These are phyloP conservation scores for Stagonosporopsis tanaceti DNA, from an alignment of 2,329 filamentous ascomycete genomes.

Conservation along the genomic window DNA sequence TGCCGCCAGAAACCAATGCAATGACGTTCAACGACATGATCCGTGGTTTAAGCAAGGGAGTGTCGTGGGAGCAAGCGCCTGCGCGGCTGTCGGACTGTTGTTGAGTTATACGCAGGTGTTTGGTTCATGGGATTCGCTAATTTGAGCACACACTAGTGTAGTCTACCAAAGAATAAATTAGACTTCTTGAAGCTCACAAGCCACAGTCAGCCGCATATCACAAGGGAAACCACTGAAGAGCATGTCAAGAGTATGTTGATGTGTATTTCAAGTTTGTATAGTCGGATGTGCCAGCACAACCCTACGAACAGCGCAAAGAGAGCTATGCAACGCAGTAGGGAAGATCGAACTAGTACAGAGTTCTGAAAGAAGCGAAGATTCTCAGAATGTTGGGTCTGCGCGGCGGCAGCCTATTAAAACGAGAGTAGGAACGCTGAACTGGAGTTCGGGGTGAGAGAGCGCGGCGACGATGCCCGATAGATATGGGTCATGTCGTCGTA, in stretches of 20 bases:
- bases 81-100: slow-evolving; percentile 1
- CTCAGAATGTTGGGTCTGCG: slow-evolving; percentile 38
- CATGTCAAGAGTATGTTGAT: neutral
- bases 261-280: slow-evolving; percentile 24
- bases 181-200: neutral
- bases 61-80: neutral
- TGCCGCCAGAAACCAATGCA: slow-evolving; percentile 92
- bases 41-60: neutral
- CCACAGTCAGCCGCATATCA: slow-evolving; percentile 1
- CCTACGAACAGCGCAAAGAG: slow-evolving; percentile 35
- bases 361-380: slow-evolving; percentile 42
- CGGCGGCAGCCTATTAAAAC: slow-evolving; percentile 46
- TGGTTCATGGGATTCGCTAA: slow-evolving; percentile 18
- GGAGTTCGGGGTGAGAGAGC: slow-evolving; percentile 23
- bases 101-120: slow-evolving; percentile 5
- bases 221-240: neutral
- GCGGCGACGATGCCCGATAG: slow-evolving; percentile 44
- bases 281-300: slow-evolving; percentile 47
- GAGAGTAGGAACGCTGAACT: slow-evolving; percentile 49
- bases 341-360: slow-evolving; percentile 33
- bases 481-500: slow-evolving; percentile 44
- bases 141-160: slow-evolving; percentile 16
- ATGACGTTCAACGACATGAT: slow-evolving; percentile 66
- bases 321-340: slow-evolving; percentile 31
- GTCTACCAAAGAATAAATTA: slow-evolving; percentile 16